Base-by-base conservation (phyloP, 306 rosid species). In the peach (Prunus persica) region DNA sequence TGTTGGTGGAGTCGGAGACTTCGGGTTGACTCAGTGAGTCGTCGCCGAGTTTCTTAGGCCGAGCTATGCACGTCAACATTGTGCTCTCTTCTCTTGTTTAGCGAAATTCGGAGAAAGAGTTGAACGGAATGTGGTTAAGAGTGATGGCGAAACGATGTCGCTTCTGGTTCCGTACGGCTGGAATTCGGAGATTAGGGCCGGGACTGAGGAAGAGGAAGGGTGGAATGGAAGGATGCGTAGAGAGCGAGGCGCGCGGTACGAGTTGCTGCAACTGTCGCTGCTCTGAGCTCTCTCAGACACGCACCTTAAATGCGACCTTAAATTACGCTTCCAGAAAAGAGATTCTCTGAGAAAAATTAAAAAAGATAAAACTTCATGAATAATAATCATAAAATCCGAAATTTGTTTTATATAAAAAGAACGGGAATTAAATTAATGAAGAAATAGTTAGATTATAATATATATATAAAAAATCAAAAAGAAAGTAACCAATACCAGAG, bases 31-130 rank as follows among this genome's bases (percentile, higher is more conserved):
- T 79, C 85, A 75, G 71, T 8, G 95, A 88, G 68, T 84, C 96
- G 34, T 81, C 89, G 6, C 82, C 93, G 85, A 84, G 93, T 78
- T 93, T 93, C 90, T 91, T 91, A 0, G 98, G 93, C 71, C 98
- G 96, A 79, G 96, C 91, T 76, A 93, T 91, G 84, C 98, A 93
- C 68, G 96, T 91, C 77, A 93, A 87, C 98, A 93, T 93, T 88
- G 79, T 88, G 71, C 15, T 66, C 28, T 69, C 66, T 65, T 28
- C 20, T 15, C 43, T 61, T 50, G 3, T 71, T 24, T 30, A 11
- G 9, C 10, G n/a, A 55, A 77, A 41, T 55, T 70, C 57, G 14
- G 15, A 57, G 18, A 51, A 8, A 45, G 8, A 56, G 22, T 11
- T 24, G 22, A 47, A 22, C 67, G 11, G 76, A 58, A 51, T 43